Conservation (phyloP, 495 filamentous ascomycete species). For the Penicillium herquei region DNA sequence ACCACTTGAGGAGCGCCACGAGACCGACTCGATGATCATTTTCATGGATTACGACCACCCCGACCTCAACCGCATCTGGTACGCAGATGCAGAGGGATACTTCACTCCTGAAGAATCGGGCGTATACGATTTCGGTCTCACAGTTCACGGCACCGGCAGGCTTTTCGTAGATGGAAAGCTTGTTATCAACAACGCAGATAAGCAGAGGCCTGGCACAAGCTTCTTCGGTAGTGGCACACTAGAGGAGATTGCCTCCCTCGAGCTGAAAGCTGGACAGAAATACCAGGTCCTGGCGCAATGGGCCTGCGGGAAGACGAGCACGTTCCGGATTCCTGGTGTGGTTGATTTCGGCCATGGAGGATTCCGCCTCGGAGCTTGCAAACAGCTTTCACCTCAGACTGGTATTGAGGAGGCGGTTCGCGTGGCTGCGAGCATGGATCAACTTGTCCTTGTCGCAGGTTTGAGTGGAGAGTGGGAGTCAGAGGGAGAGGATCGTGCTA, state of each 20-base stretch:
- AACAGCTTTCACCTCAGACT: constrained; percentile 52
- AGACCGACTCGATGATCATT: constrained; percentile 47
- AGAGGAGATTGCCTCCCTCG: constrained; percentile 52
- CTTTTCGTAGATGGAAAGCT: constrained; percentile 65
- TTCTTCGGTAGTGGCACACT: constrained; percentile 58
- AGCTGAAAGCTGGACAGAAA: constrained; percentile 51
- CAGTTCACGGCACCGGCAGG: constrained; percentile 66
- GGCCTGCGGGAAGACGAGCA: constrained; percentile 26
- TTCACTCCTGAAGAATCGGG: constrained; percentile 56
- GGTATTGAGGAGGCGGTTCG: constrained; percentile 55
- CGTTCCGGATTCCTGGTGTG: constrained; percentile 46
- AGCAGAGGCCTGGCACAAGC: constrained; percentile 52
- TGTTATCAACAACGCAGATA: constrained; percentile 60
- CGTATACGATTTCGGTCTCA: constrained; percentile 68
- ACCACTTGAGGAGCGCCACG: constrained; percentile 5
- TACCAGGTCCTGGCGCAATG: constrained; percentile 58
- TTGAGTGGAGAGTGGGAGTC: constrained; percentile 82
- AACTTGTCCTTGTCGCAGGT: constrained; percentile 71
- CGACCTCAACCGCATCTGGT: constrained; percentile 48
- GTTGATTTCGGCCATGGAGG: constrained; percentile 61
- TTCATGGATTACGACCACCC: constrained; percentile 63
- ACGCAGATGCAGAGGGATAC: constrained; percentile 55
- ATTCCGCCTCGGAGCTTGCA: constrained; percentile 69
- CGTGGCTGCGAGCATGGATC: constrained; percentile 60
- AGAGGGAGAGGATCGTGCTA: constrained; percentile 73